phyloP scores from a whole-genome alignment of 23 red algal species.

The Gracilaria domingensis region DNA sequence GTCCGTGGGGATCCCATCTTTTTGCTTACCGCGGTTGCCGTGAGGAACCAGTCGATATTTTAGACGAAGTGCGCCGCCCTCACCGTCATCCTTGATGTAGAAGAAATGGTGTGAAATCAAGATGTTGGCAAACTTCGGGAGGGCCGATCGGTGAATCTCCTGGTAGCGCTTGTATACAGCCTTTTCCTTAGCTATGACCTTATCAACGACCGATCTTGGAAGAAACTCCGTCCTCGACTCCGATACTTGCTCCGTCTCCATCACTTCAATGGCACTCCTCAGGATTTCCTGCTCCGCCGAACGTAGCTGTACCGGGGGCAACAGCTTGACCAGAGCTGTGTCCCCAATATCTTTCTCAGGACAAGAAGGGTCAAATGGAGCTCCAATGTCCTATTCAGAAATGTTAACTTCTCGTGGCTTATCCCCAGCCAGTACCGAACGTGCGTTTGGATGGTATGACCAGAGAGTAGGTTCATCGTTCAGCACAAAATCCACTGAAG shows the following conservation, averaged over 20 bases:
- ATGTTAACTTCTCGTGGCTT: background rate
- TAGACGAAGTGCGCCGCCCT: background rate
- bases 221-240: background rate
- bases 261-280: too few relatives aligned
- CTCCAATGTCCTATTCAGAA: background rate
- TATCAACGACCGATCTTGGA: background rate
- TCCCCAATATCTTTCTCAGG: background rate
- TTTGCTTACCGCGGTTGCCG: background rate
- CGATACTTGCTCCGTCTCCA: background rate
- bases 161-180: background rate
- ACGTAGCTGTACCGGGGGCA: background rate
- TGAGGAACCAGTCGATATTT: background rate
- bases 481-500: background rate
- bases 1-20: background rate
- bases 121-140: background rate
- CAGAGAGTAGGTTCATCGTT: too few relatives aligned
- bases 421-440: background rate
- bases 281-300: background rate
- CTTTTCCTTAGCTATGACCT: background rate
- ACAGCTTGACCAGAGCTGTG: background rate
- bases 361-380: background rate
- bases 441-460: too few relatives aligned
- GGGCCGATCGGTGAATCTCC: background rate
- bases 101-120: slow-evolving; percentile 11
- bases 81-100: background rate